Conservation (phyloP, 2,329 filamentous ascomycete genomes). For the Neonectria magnoliae region DNA sequence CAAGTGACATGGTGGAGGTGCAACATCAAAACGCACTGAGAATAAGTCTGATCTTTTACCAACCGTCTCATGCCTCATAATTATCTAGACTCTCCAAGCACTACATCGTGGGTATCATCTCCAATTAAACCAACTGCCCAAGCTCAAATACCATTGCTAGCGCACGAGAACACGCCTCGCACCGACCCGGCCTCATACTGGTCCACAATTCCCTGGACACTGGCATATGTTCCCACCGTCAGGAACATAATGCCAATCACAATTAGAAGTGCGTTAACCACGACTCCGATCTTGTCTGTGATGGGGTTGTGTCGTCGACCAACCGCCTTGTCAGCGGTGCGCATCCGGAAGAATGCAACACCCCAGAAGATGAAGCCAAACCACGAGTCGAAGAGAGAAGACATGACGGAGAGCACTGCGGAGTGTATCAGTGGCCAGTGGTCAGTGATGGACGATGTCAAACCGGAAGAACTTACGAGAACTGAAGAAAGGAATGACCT, state of each 20-base stretch:
- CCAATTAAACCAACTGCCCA: not conserved
- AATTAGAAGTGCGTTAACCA: constrained; percentile 79
- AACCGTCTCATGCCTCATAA: not conserved
- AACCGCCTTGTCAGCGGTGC: constrained; percentile 67
- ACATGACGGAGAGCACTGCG: constrained; percentile 75
- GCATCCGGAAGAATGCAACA: constrained; percentile 81
- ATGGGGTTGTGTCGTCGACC: constrained; percentile 62
- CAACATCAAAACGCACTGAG: no score
- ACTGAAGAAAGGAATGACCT: constrained; percentile 93
- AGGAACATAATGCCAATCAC: constrained; percentile 82
- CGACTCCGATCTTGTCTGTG: constrained; percentile 63
- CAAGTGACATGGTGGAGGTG: not conserved
- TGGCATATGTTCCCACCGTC: constrained; percentile 82
- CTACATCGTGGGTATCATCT: constrained; percentile 21
- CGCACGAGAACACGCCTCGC: constrained; percentile 79
- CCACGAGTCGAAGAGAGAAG: constrained; percentile 91
- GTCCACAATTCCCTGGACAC: constrained; percentile 78
- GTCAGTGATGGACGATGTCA: not conserved
- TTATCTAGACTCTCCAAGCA: not conserved
- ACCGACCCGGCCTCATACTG: constrained; percentile 74
- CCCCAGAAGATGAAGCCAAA: constrained; percentile 98
- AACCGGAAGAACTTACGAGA: constrained; percentile 62
- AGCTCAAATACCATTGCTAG: constrained; percentile 69
- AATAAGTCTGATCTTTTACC: not conserved
- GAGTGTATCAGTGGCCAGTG: constrained; percentile 23